Conservation (phyloP, 768 basidiomycete genomes). For the Panus rudis region DNA sequence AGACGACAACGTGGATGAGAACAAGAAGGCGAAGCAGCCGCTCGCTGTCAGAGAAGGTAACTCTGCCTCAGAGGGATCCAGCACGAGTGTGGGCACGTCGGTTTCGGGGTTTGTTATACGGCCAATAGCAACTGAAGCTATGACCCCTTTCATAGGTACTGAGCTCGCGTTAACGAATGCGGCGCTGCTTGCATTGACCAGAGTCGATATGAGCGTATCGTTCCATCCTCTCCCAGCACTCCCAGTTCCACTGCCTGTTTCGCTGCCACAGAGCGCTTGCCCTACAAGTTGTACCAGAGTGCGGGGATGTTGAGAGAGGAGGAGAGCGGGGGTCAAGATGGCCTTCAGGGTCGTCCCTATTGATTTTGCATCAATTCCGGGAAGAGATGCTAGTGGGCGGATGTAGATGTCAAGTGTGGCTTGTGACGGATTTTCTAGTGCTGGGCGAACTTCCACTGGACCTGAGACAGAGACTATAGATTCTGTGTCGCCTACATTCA, state of each 20-base stretch:
- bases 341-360: slow-evolving; percentile 47
- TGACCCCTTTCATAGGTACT: slow-evolving; percentile 67
- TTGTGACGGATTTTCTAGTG: slow-evolving; percentile 61
- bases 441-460: slow-evolving; percentile 69
- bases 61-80: slow-evolving; percentile 48
- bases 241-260: slow-evolving; percentile 17
- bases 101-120: slow-evolving; percentile 14
- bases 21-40: slow-evolving; percentile 70
- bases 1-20: slow-evolving; percentile 26
- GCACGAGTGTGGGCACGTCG: slow-evolving; percentile 27
- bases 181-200: slow-evolving; percentile 65
- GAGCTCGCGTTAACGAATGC: slow-evolving; percentile 66
- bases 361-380: slow-evolving; percentile 64
- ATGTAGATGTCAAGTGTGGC: slow-evolving; percentile 71
- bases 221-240: slow-evolving; percentile 23
- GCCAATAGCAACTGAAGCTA: slow-evolving; percentile 60
- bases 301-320: slow-evolving; percentile 63
- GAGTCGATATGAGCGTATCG: slow-evolving; percentile 47
- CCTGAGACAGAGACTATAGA: slow-evolving; percentile 70
- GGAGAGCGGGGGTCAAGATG: slow-evolving; percentile 51
- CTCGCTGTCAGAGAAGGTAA: slow-evolving; percentile 28
- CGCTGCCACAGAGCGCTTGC: slow-evolving; percentile 42
- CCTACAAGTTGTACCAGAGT: slow-evolving; percentile 74
- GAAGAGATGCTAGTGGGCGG: slow-evolving; percentile 60
- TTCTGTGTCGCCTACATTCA: slow-evolving; percentile 30